These are phyloP conservation scores for Penicillium sp. DNA, from an alignment of 2,329 filamentous ascomycete species.

Conservation along the genomic window DNA sequence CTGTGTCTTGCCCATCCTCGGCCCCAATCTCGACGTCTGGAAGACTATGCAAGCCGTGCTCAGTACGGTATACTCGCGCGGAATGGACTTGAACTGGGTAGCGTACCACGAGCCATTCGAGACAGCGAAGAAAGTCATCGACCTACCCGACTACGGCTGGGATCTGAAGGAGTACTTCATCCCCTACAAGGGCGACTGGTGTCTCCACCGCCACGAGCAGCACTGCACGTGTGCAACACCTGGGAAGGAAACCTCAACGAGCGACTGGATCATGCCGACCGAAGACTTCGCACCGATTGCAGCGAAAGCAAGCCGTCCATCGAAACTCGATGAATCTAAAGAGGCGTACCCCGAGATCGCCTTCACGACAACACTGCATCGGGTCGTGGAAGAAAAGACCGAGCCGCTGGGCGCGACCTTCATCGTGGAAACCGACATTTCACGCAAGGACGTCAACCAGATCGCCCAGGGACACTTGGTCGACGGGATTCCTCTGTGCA, in stretches of 20 bases:
- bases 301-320: neutral
- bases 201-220: constrained; percentile 55
- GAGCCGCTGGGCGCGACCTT: constrained; percentile 4
- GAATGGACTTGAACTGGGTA: constrained; percentile 70
- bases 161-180: constrained; percentile 76
- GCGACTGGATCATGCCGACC: constrained; percentile 2
- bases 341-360: constrained; percentile 1
- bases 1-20: constrained; percentile 66
- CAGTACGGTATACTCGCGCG: constrained; percentile 64
- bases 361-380: neutral
- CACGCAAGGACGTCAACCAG: constrained; percentile 21
- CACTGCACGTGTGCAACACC: neutral
- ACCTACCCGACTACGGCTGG: constrained; percentile 70
- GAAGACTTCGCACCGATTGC: neutral
- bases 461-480: constrained; percentile 30
- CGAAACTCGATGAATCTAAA: neutral
- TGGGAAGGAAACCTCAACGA: constrained; percentile 1
- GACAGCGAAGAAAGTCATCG: constrained; percentile 60
- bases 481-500: constrained; percentile 30
- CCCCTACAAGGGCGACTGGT: constrained; percentile 74
- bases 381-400: constrained; percentile 1
- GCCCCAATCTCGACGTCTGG: constrained; percentile 67
- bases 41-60: constrained; percentile 65
- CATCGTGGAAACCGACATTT: constrained; percentile 26
- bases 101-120: constrained; percentile 70